Base-by-base conservation (phyloP, 2,329 filamentous ascomycete species). In the Aspergillus ochraceus region DNA sequence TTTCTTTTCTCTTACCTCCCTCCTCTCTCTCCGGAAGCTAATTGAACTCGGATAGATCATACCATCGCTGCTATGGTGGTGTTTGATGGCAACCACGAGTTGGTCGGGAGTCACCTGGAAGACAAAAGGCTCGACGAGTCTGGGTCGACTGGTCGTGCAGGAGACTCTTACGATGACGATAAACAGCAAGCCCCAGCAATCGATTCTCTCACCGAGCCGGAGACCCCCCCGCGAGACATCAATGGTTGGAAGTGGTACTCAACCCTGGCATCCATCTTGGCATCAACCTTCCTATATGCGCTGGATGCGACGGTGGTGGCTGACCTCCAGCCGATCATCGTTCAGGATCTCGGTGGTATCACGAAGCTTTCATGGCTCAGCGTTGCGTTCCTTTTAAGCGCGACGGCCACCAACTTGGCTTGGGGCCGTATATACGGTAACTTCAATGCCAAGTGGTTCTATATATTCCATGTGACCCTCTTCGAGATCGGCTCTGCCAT, bases 281-380 rank as follows among this genome's bases (percentile, higher is more conserved):
- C n/a, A 20, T 47, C 45, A 4, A 19, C n/a, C 4, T 74, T 72
- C 54, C 66, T 75, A 24, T 75, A 68, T 52, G 66, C 69, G 6
- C 65, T 77, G 3, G 75, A 77, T 5, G 83, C 82, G 0, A 84
- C 84, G 2, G 82, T 84, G 3, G 72, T 81, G 24, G 77, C 83
- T 3, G 80, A 82, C 62, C 74, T 80, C 2, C 79, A 83, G 59
- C 75, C 77, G 0, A 68, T 72, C 3, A 77, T 83, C 19, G 68
- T 81, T 17, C 62, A 73, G 17, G 56, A 64, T 0, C 78, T 82
- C 32, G 68, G 73, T 4, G 63, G 74, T 3, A 64, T 80, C 30
- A 66, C 71, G 6, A 76, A 79, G 42, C 68, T 83, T 12, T 66
- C 74, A 8, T 83, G 80, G 80, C 66, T 82, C 6, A 69, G 70